phyloP scores from a whole-genome alignment of 371 early-diverging fungal species.

The Mortierella polycephala region DNA sequence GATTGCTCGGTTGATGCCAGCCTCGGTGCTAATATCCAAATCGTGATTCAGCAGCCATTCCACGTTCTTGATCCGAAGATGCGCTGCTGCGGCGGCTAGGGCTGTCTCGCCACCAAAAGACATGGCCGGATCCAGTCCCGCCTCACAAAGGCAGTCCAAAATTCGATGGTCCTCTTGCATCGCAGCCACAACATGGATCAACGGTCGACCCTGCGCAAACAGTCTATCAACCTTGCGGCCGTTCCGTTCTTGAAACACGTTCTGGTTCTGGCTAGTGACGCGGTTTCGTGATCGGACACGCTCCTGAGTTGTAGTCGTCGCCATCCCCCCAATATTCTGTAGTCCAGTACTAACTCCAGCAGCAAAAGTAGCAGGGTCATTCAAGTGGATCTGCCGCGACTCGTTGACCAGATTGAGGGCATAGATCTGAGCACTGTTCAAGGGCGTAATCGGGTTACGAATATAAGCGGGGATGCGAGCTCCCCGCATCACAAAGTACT shows the following conservation, averaged over 20 bases:
- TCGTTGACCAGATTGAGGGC: constrained; percentile 43
- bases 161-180: constrained; percentile 55
- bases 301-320: too few relatives aligned
- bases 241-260: constrained; percentile 1
- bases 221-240: constrained; percentile 7
- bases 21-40: constrained; percentile 36
- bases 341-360: not conserved
- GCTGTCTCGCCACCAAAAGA: constrained; percentile 38
- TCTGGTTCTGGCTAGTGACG: not conserved
- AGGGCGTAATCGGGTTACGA: constrained; percentile 46
- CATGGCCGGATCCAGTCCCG: constrained; percentile 47
- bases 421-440: constrained; percentile 43
- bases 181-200: constrained; percentile 51
- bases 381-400: constrained; percentile 16
- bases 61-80: constrained; percentile 43
- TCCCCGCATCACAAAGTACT: constrained; percentile 48
- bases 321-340: too few relatives aligned
- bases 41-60: constrained; percentile 53
- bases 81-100: constrained; percentile 41
- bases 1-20: constrained; percentile 25
- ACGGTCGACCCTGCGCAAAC: constrained; percentile 29
- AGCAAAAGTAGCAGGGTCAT: not conserved
- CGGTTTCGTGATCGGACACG: not conserved
- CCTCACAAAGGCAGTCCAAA: constrained; percentile 45
- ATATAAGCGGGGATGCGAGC: constrained; percentile 53